phyloP scores from a whole-genome alignment of 768 basidiomycete species.

The Termitomyces sp. region DNA sequence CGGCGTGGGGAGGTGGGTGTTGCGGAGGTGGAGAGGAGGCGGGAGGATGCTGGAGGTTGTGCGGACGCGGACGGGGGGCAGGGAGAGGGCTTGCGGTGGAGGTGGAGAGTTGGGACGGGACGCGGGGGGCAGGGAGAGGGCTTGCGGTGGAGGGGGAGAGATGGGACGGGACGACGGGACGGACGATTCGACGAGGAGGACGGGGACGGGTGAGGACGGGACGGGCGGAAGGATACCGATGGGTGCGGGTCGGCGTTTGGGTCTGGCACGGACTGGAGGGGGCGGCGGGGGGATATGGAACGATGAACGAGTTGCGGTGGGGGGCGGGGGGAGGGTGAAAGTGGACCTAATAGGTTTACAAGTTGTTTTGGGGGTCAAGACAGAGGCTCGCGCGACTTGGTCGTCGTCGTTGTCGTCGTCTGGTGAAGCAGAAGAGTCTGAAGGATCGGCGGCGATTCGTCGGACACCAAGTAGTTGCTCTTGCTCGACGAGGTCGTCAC shows the following conservation, averaged over 20 bases:
- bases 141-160: not conserved
- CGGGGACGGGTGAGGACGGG: conserved; percentile 64
- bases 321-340: conserved; percentile 37
- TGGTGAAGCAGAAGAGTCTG: conserved; percentile 37
- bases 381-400: conserved; percentile 16
- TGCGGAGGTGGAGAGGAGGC: conserved; percentile 51
- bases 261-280: conserved; percentile 41
- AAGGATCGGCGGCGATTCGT: conserved; percentile 25
- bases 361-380: no score
- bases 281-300: conserved; percentile 48
- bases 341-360: conserved; percentile 40
- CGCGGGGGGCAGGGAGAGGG: no score
- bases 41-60: conserved; percentile 53
- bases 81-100: conserved; percentile 14
- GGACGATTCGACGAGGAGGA: conserved; percentile 34
- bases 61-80: conserved; percentile 40
- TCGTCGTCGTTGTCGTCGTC: conserved; percentile 35
- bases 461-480: conserved; percentile 63
- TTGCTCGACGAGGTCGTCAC: conserved; percentile 78
- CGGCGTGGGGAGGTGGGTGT: conserved; percentile 41
- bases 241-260: conserved; percentile 56
- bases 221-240: conserved; percentile 63
- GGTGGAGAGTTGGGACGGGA: not conserved
- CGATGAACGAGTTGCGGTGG: conserved; percentile 44
- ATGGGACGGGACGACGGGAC: conserved; percentile 2